Base-by-base conservation (phyloP, 2,329 filamentous ascomycete genomes). In the Ustulina deusta region DNA sequence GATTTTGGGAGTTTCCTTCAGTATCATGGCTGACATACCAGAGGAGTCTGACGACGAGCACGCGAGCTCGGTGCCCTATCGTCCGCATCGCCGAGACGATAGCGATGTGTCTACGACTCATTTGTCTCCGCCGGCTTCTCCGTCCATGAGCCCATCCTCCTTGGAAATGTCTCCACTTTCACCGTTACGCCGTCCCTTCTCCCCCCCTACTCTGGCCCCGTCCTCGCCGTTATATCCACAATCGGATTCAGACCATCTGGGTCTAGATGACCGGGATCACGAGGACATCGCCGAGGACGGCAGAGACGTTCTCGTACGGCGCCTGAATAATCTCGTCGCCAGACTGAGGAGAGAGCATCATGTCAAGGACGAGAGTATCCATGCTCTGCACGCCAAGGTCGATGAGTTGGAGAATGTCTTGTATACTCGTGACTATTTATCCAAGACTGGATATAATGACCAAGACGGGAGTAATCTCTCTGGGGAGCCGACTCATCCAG, bases 271-370 rank as follows among this genome's bases (percentile, higher is more conserved):
- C 32, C 17, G 25, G 13, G 68, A 73, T 34, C 57, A 71, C 20
- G 76, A 77, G 40, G 71, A 75, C 34, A 63, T 77, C 52, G 72
- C 76, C 20, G 76, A 78, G 51, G 80, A 80, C 66, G 79, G 78
- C 74, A 81, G 79, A 63, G 81, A 85, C 68, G 80, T 83, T 27
- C 80, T 88, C 61, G 81, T 86, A n/a, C 77, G 80, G 58, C 78
- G 79, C 49, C 73, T 84, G 7, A 75, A 74, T 59, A 72, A 74
- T 25, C 69, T 76, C 40, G 71, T 75, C 13, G 68, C 72, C 40
- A 70, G 70, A 46, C 57, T 78, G 9, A 71, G 57, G 36, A 68
- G 66, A 20, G 69, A 74, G 34, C 69, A 73, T 17, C 54, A 73
- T 59, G 51, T 78, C 48, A 61, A 75, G 15, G 74, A 73, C 22